Base-by-base conservation (phyloP, 2,329 filamentous ascomycete species). In the Aspergillus luchuensis region DNA sequence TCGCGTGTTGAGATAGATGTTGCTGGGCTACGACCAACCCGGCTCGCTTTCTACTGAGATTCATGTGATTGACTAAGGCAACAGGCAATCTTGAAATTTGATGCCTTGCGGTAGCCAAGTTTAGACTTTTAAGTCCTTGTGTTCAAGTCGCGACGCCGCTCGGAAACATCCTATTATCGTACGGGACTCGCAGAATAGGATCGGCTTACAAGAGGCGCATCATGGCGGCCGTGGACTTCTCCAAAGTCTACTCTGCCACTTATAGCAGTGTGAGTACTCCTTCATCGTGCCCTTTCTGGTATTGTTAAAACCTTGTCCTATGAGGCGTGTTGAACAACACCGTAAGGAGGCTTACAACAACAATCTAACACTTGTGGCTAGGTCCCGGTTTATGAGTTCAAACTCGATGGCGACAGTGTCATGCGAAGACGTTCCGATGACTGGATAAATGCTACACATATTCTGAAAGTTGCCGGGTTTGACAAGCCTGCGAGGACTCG, bases 361-460 rank as follows among this genome's bases (percentile, higher is more conserved):
- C 17, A 17, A 10, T 38, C 61, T 67, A 38, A 67, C 59, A 23
- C 17, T 39, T 11, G 59, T 54, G 52, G 60, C 59, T 71, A 97
- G 92, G 92, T 97, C 63, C 94, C 94, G 38, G 94, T 98, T 10
- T 97, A 95, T 75, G 95, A 98, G 74, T 95, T 87, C 78, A 92
- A 96, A 75, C 89, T 96, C 69, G 91, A 89, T 38, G 84, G 82
- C 67, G 92, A 96, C 74, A 92, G 97, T 91, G 91, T 98, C 66
- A 99, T 99, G 95, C 90, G 95, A 76, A 87, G 95, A 54, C 88
- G 94, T 62, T 86, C 88, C 56, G 95, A 99, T 77, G 88, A 98
- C 78, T 99, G 94, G 92, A 95, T 99, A 80, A 99, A 99, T 82
- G 95, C 95, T n/a, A 99, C 95, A 57, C 95, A 99, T 74, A 98